phyloP scores from a whole-genome alignment of 768 basidiomycete species.

The Pleurotus ostreatus region DNA sequence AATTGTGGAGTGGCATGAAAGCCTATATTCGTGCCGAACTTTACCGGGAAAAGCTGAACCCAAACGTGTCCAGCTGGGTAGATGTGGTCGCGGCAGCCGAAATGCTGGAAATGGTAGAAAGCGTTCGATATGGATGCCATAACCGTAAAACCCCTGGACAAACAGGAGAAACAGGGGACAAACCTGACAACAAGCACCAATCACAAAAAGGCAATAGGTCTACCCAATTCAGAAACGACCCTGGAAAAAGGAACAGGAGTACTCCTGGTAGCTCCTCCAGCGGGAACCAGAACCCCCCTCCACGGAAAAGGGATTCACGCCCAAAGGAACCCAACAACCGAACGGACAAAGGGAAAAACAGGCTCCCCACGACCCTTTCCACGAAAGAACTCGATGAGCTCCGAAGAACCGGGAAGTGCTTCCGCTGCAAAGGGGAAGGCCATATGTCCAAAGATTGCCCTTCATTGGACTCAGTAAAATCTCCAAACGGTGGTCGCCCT shows the following conservation, averaged over 20 bases:
- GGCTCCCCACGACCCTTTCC: no score
- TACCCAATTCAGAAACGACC: neutral
- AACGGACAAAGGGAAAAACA: neutral
- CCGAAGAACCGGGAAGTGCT: conserved; percentile 21
- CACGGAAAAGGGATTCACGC: neutral
- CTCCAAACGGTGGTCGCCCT: neutral
- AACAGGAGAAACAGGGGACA: neutral
- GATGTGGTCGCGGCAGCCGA: conserved; percentile 24
- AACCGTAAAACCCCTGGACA: neutral
- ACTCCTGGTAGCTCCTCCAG: neutral
- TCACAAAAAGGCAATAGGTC: neutral
- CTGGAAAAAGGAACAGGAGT: neutral
- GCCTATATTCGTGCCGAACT: conserved; percentile 21
- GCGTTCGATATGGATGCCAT: neutral
- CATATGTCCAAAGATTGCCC: conserved; percentile 27
- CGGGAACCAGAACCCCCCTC: neutral
- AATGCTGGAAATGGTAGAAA: conserved; percentile 24
- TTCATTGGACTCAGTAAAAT: conserved; percentile 11
- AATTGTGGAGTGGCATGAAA: conserved; percentile 29
- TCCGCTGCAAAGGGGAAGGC: conserved; percentile 20
- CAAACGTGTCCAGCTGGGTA: conserved; percentile 17
- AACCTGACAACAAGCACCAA: neutral
- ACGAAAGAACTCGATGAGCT: neutral
- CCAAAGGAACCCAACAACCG: neutral
- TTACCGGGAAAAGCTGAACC: conserved; percentile 23